A percentile compares a stretch with the other conserved stretches of the same genome.
Evolutionary conservation across 176 grass and related monocot genomes (phyloP).

Genomic region (Tuctoria greenei): DNA sequence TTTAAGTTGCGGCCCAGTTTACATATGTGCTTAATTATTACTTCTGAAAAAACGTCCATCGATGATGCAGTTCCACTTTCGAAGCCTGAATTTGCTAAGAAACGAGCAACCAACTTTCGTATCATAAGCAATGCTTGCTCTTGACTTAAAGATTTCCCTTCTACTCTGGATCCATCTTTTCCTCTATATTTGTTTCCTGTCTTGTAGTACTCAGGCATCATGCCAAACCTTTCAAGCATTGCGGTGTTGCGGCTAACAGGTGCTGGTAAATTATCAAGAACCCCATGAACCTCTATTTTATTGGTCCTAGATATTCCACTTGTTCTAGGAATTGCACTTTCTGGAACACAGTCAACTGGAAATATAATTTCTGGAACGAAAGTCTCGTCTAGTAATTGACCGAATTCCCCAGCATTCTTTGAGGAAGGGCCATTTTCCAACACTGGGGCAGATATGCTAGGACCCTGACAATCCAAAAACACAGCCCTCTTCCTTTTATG

Average conservation of each 20-base stretch:
- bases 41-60: constrained; percentile 76
- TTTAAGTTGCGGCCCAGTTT: constrained; percentile 77
- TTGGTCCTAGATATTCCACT: constrained; percentile 44
- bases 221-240: constrained; percentile 98
- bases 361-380: constrained; percentile 89
- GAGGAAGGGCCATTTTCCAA: constrained; percentile 59
- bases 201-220: constrained; percentile 94
- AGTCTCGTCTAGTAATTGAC: constrained; percentile 63
- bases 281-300: constrained; percentile 69
- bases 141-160: constrained; percentile 65
- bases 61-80: constrained; percentile 67
- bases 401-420: constrained; percentile 56
- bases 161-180: constrained; percentile 65
- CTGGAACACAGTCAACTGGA: constrained; percentile 87
- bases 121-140: constrained; percentile 74
- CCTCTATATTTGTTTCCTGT: constrained; percentile 94
- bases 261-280: constrained; percentile 95
- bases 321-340: constrained; percentile 72
- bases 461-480: constrained; percentile 52
- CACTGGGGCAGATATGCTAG: constrained; percentile 19
- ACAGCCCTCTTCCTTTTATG: constrained; percentile 89
- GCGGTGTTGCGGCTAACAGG: constrained; percentile 75
- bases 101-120: constrained; percentile 56
- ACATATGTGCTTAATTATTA: constrained; percentile 66
- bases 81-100: constrained; percentile 53